Conservation (phyloP, 2,329 filamentous ascomycete species). For the Pseudogymnoascus sp. region DNA sequence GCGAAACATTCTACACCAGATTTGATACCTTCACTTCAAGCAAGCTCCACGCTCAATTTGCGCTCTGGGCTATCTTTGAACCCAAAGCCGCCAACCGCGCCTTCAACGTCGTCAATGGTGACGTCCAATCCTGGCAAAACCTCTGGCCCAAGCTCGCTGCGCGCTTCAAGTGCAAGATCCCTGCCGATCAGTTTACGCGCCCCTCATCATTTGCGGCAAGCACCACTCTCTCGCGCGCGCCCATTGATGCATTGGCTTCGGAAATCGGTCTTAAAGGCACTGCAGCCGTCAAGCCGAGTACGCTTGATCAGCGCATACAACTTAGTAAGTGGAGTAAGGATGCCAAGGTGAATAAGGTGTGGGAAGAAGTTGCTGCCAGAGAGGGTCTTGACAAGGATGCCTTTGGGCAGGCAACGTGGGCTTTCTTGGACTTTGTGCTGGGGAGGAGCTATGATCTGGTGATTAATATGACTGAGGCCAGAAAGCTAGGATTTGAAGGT, state of each 20-base stretch:
- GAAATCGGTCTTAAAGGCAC: slow-evolving; percentile 24
- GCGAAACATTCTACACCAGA: not conserved
- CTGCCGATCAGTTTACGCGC: not conserved
- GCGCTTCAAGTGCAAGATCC: slow-evolving; percentile 27
- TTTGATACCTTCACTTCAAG: not conserved
- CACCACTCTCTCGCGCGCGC: slow-evolving; percentile 16
- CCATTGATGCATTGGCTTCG: slow-evolving; percentile 20
- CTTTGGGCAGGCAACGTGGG: slow-evolving; percentile 37
- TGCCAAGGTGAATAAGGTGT: slow-evolving; percentile 8
- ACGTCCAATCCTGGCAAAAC: slow-evolving; percentile 32
- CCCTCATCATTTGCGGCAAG: not conserved
- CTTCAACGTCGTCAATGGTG: slow-evolving; percentile 37
- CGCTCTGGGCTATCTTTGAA: slow-evolving; percentile 15
- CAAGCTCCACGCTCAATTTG: not conserved
- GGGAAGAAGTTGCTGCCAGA: slow-evolving; percentile 12
- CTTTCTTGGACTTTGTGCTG: slow-evolving; percentile 36
- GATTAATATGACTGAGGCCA: slow-evolving; percentile 39
- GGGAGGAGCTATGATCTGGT: slow-evolving; percentile 34
- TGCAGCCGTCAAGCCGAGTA: slow-evolving; percentile 18
- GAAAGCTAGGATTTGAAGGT: slow-evolving; percentile 37
- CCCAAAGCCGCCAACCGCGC: slow-evolving; percentile 28
- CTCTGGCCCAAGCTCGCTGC: slow-evolving; percentile 35
- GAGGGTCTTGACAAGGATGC: slow-evolving; percentile 5
- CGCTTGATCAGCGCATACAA: slow-evolving; percentile 24
- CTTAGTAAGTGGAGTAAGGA: slow-evolving; percentile 13